Conservation (phyloP, 192 early-diverging fungal genomes). For the Mortierella hygrophila region DNA sequence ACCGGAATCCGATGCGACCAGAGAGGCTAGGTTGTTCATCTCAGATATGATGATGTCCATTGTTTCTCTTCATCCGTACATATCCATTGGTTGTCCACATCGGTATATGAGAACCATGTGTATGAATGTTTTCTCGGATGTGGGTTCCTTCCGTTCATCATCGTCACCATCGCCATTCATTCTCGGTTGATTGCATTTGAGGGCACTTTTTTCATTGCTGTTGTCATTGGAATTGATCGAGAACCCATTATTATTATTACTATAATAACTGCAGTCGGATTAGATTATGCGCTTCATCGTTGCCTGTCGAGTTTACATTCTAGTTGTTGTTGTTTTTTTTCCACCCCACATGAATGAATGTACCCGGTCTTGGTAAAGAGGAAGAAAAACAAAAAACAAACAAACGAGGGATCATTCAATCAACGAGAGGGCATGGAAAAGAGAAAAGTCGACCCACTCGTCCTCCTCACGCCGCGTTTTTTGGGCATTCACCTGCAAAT, state of each 20-base stretch:
- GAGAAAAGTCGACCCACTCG: too few relatives aligned
- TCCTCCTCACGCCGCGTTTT: too few relatives aligned
- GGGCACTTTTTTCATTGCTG: not conserved
- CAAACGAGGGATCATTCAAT: too few relatives aligned
- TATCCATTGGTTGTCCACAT: constrained; percentile 1
- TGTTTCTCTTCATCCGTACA: not conserved
- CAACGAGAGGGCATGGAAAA: too few relatives aligned
- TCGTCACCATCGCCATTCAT: not conserved
- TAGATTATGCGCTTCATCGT: not conserved
- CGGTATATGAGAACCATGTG: not conserved
- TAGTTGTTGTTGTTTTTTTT: not conserved
- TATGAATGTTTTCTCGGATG: not conserved
- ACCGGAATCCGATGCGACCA: not conserved
- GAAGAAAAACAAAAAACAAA: too few relatives aligned
- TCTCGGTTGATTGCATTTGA: not conserved
- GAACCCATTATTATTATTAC: not conserved
- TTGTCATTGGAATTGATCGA: constrained; percentile 2
- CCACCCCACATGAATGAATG: not conserved
- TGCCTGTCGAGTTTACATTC: too few relatives aligned
- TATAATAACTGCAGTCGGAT: not conserved
- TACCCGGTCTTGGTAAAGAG: not conserved
- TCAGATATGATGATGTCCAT: not conserved
- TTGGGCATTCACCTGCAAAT: too few relatives aligned
- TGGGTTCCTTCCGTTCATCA: not conserved
- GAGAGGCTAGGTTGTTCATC: not conserved